These are phyloP conservation scores for Canariomyces notabilis DNA, from an alignment of 2,329 filamentous ascomycete genomes.

Conservation along the genomic window DNA sequence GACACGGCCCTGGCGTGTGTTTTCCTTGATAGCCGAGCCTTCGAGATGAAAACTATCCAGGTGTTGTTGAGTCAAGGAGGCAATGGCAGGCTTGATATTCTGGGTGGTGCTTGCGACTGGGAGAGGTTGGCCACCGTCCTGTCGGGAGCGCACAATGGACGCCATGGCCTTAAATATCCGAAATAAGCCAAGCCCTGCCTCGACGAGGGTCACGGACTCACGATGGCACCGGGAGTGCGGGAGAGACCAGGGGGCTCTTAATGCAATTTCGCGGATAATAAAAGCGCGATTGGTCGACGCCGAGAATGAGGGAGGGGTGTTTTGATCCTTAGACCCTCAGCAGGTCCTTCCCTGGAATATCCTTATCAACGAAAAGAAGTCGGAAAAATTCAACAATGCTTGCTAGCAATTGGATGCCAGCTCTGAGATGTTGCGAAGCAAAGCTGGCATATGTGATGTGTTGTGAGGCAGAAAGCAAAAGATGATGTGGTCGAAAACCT, in stretches of 20 bases:
- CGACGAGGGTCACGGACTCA: conserved; percentile 8
- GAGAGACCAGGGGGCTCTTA: conserved; percentile 13
- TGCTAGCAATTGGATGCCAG: conserved; percentile 17
- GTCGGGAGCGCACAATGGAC: conserved; percentile 14
- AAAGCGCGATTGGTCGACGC: conserved; percentile 22
- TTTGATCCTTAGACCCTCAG: conserved; percentile 16
- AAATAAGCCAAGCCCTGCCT: conserved; percentile 21
- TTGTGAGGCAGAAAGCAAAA: not conserved
- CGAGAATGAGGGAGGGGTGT: conserved; percentile 19
- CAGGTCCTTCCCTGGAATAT: conserved; percentile 2
- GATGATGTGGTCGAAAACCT: not conserved
- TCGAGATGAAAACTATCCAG: conserved; percentile 32
- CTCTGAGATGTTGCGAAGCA: conserved; percentile 12
- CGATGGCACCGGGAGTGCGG: conserved; percentile 10
- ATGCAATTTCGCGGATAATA: conserved; percentile 30
- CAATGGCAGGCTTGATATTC: conserved; percentile 26
- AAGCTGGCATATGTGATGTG: conserved; percentile 5
- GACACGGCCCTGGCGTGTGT: conserved; percentile 2
- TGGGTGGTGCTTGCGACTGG: conserved; percentile 28
- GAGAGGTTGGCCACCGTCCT: conserved; percentile 29
- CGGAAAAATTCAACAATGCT: conserved; percentile 24
- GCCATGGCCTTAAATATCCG: conserved; percentile 21
- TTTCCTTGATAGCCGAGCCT: conserved; percentile 23
- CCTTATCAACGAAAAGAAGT: conserved; percentile 18
- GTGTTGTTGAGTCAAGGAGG: conserved; percentile 31